Evolutionary conservation across 2,329 filamentous ascomycete genomes (phyloP).

Genomic region (Cadophora sp.): DNA sequence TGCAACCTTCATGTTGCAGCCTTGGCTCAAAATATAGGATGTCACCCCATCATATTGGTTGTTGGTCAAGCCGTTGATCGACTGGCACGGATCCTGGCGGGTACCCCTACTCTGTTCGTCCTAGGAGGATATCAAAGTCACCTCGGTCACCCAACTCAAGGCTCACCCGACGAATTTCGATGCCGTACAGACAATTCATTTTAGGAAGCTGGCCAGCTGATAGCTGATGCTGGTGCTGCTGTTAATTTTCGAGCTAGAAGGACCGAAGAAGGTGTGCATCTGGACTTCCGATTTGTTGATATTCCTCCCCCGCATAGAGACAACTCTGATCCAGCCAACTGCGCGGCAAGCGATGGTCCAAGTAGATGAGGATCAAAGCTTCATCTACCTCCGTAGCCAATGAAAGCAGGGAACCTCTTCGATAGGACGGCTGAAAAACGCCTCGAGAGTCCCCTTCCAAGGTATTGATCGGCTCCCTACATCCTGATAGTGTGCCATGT

Average conservation of each 20-base stretch:
- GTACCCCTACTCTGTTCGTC: not conserved
- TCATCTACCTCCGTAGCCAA: not conserved
- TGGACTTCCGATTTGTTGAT: not conserved
- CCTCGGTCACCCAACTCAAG: not conserved
- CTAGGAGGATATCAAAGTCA: not conserved
- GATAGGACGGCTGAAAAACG: not conserved
- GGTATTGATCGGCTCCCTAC: not conserved
- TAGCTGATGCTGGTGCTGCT: no score
- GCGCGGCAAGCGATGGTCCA: not conserved
- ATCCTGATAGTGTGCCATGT: not conserved
- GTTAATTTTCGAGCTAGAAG: constrained; percentile 25
- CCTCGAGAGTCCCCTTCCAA: not conserved
- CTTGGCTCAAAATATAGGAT: not conserved
- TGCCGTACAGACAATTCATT: not conserved
- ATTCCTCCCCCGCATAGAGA: no score
- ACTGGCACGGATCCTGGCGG: not conserved
- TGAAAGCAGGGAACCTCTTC: not conserved
- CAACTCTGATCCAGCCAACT: not conserved
- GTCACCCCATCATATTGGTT: constrained; percentile 11
- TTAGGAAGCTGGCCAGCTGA: constrained; percentile 7
- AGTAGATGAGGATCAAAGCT: not conserved
- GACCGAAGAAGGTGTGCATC: constrained; percentile 23
- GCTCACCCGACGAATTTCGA: not conserved
- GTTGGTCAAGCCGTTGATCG: constrained; percentile 6
- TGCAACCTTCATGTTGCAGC: not conserved